Evolutionary conservation across 2,329 filamentous ascomycete genomes (phyloP).

Genomic region (Phialocephala sp.): DNA sequence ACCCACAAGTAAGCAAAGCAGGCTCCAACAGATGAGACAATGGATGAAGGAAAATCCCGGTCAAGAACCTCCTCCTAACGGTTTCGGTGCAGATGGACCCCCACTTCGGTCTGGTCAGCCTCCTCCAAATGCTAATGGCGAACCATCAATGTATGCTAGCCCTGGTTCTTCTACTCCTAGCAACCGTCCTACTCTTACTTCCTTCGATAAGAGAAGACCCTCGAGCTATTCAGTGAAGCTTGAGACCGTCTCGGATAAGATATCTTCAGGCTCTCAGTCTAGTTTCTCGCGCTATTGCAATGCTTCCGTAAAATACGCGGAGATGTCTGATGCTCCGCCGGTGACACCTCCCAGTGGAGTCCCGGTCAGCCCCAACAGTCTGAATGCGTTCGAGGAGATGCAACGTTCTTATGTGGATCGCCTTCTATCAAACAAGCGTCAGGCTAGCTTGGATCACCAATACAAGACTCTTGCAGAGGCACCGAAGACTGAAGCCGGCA

Average conservation of each 20-base stretch:
- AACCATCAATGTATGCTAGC: constrained; percentile 41
- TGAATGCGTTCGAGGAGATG: constrained; percentile 33
- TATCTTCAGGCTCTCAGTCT: background rate
- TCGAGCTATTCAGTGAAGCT: constrained; percentile 12
- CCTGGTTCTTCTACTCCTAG: constrained; percentile 14
- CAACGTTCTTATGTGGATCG: constrained; percentile 34
- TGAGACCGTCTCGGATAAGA: constrained; percentile 26
- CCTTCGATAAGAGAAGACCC: constrained; percentile 6
- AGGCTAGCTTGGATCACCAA: constrained; percentile 13
- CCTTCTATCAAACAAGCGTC: constrained; percentile 34
- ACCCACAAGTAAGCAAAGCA: constrained; percentile 33
- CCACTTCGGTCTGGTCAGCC: constrained; percentile 28
- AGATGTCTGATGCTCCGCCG: background rate
- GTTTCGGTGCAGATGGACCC: constrained; percentile 34
- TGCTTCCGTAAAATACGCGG: background rate
- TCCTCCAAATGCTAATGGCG: constrained; percentile 25
- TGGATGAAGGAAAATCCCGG: constrained; percentile 31
- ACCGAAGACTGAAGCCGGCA: constrained; percentile 10
- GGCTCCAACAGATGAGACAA: constrained; percentile 25
- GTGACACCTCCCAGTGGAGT: constrained; percentile 41
- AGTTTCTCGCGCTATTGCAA: background rate
- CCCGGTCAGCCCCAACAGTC: constrained; percentile 25
- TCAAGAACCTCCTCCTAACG: constrained; percentile 29
- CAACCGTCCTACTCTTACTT: constrained; percentile 5
- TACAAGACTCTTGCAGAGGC: constrained; percentile 15